Evolutionary conservation across 2,329 filamentous ascomycete genomes (phyloP).

Genomic region (Fusarium sp.): DNA sequence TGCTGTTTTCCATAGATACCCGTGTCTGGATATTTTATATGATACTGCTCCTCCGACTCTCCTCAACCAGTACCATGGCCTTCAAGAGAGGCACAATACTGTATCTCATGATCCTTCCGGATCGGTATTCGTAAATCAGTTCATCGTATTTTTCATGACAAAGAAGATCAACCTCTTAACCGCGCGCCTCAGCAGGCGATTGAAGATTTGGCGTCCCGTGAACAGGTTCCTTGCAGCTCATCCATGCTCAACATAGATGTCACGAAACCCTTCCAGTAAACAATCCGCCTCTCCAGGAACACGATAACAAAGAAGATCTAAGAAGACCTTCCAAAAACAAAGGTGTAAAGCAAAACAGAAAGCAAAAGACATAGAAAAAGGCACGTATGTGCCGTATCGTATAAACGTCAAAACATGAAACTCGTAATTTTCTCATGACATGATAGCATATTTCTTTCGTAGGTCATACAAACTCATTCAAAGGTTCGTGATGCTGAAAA

Average conservation of each 20-base stretch:
- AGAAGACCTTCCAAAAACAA: slow-evolving; percentile 11
- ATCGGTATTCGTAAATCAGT: slow-evolving; percentile 24
- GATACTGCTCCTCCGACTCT: slow-evolving; percentile 13
- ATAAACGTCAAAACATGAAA: slow-evolving; percentile 36
- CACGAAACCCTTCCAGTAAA: background rate
- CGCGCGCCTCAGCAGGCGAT: slow-evolving; percentile 33
- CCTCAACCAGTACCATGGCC: slow-evolving; percentile 4
- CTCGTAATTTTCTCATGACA: slow-evolving; percentile 38
- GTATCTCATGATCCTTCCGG: slow-evolving; percentile 30
- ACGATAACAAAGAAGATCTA: slow-evolving; percentile 16
- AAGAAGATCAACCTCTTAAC: slow-evolving; percentile 34
- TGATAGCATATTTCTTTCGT: slow-evolving; percentile 31
- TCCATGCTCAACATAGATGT: slow-evolving; percentile 20
- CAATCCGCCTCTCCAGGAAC: slow-evolving; percentile 21
- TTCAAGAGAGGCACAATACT: slow-evolving; percentile 5
- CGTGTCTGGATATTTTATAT: slow-evolving; percentile 13
- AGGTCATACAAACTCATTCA: slow-evolving; percentile 33
- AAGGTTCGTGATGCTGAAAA: slow-evolving; percentile 11
- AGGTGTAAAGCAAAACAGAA: slow-evolving; percentile 6
- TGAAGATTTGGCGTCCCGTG: slow-evolving; percentile 23
- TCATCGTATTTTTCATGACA: slow-evolving; percentile 27
- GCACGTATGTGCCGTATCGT: slow-evolving; percentile 36
- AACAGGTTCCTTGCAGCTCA: slow-evolving; percentile 1
- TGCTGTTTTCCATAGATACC: slow-evolving; percentile 10
- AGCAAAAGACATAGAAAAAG: slow-evolving; percentile 42